Evolutionary conservation across 2,329 filamentous ascomycete genomes (phyloP).

Genomic region (Nectriaceae sp.): DNA sequence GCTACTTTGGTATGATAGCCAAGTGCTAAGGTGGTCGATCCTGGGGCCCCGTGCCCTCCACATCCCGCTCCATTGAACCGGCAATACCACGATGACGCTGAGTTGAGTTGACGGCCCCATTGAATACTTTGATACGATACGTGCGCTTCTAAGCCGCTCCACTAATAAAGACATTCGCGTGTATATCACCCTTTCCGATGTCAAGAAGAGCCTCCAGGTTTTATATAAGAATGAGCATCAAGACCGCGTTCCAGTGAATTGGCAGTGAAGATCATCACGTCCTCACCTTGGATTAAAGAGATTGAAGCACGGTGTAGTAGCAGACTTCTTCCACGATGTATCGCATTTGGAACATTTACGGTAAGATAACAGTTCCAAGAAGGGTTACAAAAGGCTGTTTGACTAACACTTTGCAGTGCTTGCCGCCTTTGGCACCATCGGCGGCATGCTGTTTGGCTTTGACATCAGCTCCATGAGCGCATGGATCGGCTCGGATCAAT

Average conservation of each 20-base stretch:
- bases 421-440: constrained; percentile 43
- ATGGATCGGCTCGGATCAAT: constrained; percentile 53
- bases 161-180: no score
- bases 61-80: constrained; percentile 7
- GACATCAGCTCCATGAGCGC: constrained; percentile 61
- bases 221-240: no score
- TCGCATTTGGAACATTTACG: constrained; percentile 40
- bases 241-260: no score
- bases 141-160: constrained; percentile 29
- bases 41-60: constrained; percentile 20
- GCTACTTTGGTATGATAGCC: constrained; percentile 4
- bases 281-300: no score
- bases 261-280: no score
- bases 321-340: no score
- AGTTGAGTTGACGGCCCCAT: constrained; percentile 14
- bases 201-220: no score
- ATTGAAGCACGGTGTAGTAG: no score
- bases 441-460: constrained; percentile 53
- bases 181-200: no score
- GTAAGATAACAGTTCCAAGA: constrained; percentile 19
- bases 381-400: neutral
- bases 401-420: constrained; percentile 29
- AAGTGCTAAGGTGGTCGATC: constrained; percentile 18
- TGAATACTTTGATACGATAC: constrained; percentile 20
- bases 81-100: constrained; percentile 19